Base-by-base conservation (phyloP, 2,329 filamentous ascomycete species). In the Aureobasidium subglaciale region DNA sequence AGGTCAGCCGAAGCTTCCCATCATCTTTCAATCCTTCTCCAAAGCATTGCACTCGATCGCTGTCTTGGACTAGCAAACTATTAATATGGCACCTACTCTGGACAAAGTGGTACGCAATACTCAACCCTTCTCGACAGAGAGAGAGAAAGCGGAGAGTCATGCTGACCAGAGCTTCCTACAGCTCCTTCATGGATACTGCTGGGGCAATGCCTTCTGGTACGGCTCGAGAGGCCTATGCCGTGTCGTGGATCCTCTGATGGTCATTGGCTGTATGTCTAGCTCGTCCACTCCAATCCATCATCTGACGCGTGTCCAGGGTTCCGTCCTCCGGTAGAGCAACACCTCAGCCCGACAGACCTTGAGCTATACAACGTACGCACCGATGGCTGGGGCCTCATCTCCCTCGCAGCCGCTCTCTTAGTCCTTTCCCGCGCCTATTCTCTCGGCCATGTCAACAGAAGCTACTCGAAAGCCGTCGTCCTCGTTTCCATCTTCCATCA, bases 311-410 rank as follows among this genome's bases (percentile, higher is more conserved):
- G 8, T 25, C 15, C 37, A 61, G 59, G 59, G 67, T 70, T 70
- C 63, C 60, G 65, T 18, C 66, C 65, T 9, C 66, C 65, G 15
- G 37, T 61, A 3, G 59, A 67, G 50, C 58, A 59, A 18, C 48
- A 60, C 35, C 40, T 63, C 7, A 56, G 56, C 10, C 18, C 25
- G 2, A 15, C 59, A 69, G 67, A 70, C 57, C 66, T 70, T 45
- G 68, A 70, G 52, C 59, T 69, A 60, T 70, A 70, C 65, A 70
- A 63, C 38, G 65, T 65, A 56, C 61, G 67, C 54, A 69, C 65
- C 54, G 68, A 70, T 56, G 68, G 64, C 60, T 70, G 63, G 60
- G 62, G 65, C 40, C 66, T 70, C 20, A 55, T 69, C 30, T 62
- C 67, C 22, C 61, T 70, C 32, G 60, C 65, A 15, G 56, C 61